Evolutionary conservation across 176 grass and related monocot species (phyloP), one percentile per base, ranked within the genome.

Genomic region (Carex pumila): DNA sequence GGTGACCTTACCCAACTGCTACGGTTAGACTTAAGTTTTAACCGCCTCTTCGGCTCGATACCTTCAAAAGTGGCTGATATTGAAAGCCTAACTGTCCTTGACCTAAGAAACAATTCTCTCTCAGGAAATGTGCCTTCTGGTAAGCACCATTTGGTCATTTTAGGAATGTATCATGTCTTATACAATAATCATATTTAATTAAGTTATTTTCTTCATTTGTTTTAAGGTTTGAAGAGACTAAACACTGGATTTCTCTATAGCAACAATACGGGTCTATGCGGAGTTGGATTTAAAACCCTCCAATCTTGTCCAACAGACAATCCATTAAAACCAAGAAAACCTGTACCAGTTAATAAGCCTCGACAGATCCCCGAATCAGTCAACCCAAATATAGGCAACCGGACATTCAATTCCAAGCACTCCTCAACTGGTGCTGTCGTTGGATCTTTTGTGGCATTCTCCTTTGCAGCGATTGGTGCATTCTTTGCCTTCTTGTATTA

Each of bases 1-100:
- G 87, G 89, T 52, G 86, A 93, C 22, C 80, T 98, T 50, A 78
- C 70, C 10, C 73, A 89, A 58, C 30, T 98, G 75, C 61, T 81
- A 80, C 88, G 91, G 76, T 71, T 98, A 75, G 91, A 95, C 65
- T 93, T 98, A 60, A 98, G 93, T 83, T 95, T 83, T 69, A 98
- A 98, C 31, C 45, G 17, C 6, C 85, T 98, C 55, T 95, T 98
- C 9, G 89, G 96, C 25, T 98, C 91, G 0, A 90, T 98, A 30
- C 93, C 96, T 72, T 81, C 83, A 11, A 98, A 93, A 50, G 82
- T 98, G 58, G 83, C 82, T 9, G 86, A 84, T 7, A 90, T 92
- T 10, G 85, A 88, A 75, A 79, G 81, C 19, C 83, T 98, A 12
- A 78, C 59, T 21, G 71, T 89, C 2, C 50, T 98, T 17, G 88